Evolutionary conservation across 306 rosid species (phyloP).

Genomic region (Medicago ruthenica): DNA sequence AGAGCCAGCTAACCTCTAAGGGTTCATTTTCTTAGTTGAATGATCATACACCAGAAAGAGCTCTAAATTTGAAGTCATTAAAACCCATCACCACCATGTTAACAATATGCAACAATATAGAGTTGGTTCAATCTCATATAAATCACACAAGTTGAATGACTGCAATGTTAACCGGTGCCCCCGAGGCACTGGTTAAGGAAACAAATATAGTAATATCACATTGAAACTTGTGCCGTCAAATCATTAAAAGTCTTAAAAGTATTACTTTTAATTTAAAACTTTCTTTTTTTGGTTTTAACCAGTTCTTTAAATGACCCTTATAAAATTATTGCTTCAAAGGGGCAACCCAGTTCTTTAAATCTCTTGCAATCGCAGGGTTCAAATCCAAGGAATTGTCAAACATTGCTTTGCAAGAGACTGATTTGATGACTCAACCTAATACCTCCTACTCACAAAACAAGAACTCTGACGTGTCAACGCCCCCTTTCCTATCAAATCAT

Average conservation of each 20-base stretch:
- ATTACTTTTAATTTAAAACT: too few relatives aligned
- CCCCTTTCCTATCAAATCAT: not conserved
- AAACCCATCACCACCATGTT: slow-evolving; percentile 3
- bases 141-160: not conserved
- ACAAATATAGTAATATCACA: too few relatives aligned
- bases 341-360: not conserved
- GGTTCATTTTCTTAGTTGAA: not conserved
- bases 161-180: too few relatives aligned
- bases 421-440: not conserved
- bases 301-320: too few relatives aligned
- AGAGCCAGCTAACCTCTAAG: not conserved
- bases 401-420: not conserved
- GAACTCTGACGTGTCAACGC: not conserved
- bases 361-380: not conserved
- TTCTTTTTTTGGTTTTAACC: too few relatives aligned
- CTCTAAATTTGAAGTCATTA: not conserved
- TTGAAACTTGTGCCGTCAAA: too few relatives aligned
- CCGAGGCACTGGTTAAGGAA: too few relatives aligned
- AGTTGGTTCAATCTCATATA: not conserved
- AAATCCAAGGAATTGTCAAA: not conserved
- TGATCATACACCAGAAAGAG: slow-evolving; percentile 4
- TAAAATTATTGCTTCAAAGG: not conserved
- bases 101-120: slow-evolving; percentile 6
- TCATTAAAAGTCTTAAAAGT: too few relatives aligned
- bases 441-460: not conserved